phyloP scores from a whole-genome alignment of 352 stramenopile species.

The Globisporangium acanthophoron region DNA sequence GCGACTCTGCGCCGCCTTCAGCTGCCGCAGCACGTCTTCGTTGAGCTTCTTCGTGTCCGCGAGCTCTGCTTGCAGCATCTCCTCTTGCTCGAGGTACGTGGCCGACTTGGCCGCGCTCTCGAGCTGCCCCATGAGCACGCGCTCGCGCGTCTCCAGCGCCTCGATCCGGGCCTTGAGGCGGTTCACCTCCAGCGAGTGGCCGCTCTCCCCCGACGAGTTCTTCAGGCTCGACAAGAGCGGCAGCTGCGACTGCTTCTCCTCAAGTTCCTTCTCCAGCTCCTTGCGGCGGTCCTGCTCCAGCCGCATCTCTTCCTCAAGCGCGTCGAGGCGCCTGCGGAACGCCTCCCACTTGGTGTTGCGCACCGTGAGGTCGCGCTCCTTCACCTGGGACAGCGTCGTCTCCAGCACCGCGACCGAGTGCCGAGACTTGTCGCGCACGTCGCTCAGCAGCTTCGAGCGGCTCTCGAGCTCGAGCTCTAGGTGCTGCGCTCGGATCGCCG shows the following conservation, averaged over 20 bases:
- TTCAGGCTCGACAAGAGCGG: conserved; percentile 15
- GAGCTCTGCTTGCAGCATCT: conserved; percentile 21
- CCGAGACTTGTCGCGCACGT: conserved; percentile 29
- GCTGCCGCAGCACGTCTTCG: conserved; percentile 42
- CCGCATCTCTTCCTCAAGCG: conserved; percentile 55
- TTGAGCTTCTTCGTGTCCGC: conserved; percentile 31
- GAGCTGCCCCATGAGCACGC: conserved; percentile 52
- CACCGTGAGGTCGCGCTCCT: conserved; percentile 51
- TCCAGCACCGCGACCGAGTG: conserved; percentile 38
- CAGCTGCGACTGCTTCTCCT: conserved; percentile 34
- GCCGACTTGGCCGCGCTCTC: conserved; percentile 24
- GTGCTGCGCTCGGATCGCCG: conserved; percentile 45
- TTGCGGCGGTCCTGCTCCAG: conserved; percentile 48
- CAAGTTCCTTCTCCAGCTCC: conserved; percentile 56
- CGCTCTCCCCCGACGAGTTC: conserved; percentile 3
- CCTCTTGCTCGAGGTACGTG: conserved; percentile 21
- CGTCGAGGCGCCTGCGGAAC: conserved; percentile 66
- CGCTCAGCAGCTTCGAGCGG: conserved; percentile 26
- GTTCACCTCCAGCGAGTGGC: conserved; percentile 28
- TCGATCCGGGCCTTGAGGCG: conserved; percentile 53
- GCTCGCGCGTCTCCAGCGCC: conserved; percentile 63
- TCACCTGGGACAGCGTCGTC: conserved; percentile 36
- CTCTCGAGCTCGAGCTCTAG: conserved; percentile 53
- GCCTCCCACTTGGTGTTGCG: conserved; percentile 62
- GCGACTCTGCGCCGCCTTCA: conserved; percentile 35